phyloP scores from a whole-genome alignment of 2,329 filamentous ascomycete genomes.

The Trichoderma simmonsii region DNA sequence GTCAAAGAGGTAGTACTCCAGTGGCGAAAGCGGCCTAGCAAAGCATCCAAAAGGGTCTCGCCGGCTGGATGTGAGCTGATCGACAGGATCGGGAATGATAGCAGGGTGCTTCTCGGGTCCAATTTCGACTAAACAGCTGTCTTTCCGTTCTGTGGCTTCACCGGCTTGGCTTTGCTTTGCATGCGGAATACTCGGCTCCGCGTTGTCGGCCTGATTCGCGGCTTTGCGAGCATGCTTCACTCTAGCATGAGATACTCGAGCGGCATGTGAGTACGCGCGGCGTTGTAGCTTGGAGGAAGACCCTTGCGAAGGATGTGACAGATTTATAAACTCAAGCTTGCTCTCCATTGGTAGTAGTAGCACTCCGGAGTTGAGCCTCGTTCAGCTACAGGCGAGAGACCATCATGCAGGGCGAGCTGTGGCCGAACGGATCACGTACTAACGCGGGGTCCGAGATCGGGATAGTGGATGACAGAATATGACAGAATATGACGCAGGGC shows the following conservation, averaged over 20 bases:
- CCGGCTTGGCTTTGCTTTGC: neutral
- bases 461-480: neutral
- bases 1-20: constrained; percentile 1
- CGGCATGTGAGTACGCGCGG: neutral
- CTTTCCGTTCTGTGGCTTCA: neutral
- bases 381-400: neutral
- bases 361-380: neutral
- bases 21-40: neutral
- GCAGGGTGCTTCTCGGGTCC: too few relatives aligned
- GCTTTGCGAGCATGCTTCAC: neutral
- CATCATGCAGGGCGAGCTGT: neutral
- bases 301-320: neutral
- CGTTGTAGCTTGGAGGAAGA: neutral
- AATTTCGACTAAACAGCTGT: neutral
- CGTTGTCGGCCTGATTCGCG: neutral
- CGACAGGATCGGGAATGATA: neutral
- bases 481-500: neutral
- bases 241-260: neutral
- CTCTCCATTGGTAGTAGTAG: neutral
- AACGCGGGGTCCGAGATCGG: neutral
- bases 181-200: neutral
- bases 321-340: neutral
- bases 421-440: neutral
- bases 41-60: neutral
- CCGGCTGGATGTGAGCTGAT: neutral